Evolutionary conservation across 805 yeast species (phyloP), one percentile per base, ranked within the genome.

Genomic region (Ogataea minuta): DNA sequence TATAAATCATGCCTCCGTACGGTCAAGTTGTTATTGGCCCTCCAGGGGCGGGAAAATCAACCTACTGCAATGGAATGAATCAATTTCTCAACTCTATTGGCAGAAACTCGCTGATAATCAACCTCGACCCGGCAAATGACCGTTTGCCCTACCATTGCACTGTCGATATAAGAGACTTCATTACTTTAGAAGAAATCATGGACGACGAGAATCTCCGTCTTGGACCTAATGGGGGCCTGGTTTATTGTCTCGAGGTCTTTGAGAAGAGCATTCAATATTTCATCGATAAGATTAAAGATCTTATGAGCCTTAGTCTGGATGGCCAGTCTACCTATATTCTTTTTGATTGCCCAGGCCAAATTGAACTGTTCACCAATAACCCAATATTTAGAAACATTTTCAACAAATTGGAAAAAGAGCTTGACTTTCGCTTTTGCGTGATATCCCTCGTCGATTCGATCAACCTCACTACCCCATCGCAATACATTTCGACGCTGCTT

Each of bases 1-100:
- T 31, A 21, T 11, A 36, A 31, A 43, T 20, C 16, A 73, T 76
- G 81, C 68, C 80, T 7, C 64, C 67, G 10, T 85, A 85, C 62
- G 96, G 95, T 3, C 96, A 93, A 64, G 77, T 93, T 8, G 90
- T 91, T 8, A 88, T 93, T 26, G 99, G 99, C 0, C 98, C 99
- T 0, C 99, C 99, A 0, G 99, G 99, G 1, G 76, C 95, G 0
- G 99, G 99, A 1, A 93, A 93, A 57, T 86, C 96, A 0, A 95
- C 99, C 0, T 93, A 87, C 59, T 90, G 97, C 60, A 71, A 80
- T 59, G 99, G 99, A 29, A 79, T 91, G 79, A 76, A 76, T 48
- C 98, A 93, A 67, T 93, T 93, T 62, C 72, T 91, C 53, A 83
- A 85, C 44, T 96, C 98, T 2, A 89, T 95, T 36, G 99, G 99